Base-by-base conservation (phyloP, 2,329 filamentous ascomycete species). In the Pseudogymnoascus sp. region DNA sequence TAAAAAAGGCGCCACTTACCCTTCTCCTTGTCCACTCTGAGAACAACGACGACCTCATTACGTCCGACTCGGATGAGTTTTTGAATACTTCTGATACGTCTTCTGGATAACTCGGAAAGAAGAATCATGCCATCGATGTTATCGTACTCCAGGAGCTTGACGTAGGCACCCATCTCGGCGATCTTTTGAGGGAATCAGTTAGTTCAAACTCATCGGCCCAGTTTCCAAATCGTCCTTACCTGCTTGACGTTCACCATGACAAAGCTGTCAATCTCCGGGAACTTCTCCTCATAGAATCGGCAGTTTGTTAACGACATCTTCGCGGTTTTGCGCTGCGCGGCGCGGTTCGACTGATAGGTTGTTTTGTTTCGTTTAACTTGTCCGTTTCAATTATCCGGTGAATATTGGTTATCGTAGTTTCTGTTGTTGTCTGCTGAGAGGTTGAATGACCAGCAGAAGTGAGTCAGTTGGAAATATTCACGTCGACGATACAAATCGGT, bases 161-260 rank as follows among this genome's bases (percentile, higher is more conserved):
- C 96, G 78, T 99, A 99, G 73, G 96, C 95, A 78, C 95, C 95
- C 96, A 99, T 99, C 80, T 99, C 96, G 78, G 95, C 95, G 76
- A 99, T 99, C 90, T 95, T 43, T 62, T 23, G 37, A 43, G 16
- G 60, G 54, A 43, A 37, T 60, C 8, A 39, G 25, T 63, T 16
- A 23, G 60, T 51, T 36, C 51, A 57, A 57, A 57, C 51, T 21
- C 28, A 57, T 45, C n/a, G 11, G 45, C 6, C 37, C 51, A 34
- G 25, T 31, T 31, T 57, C 60, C 25, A 39, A 25, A 57, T 67
- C 67, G 63, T 65, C 74, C 83, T 68, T 76, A 93, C 90, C 88
- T 96, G 92, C 86, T 96, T 96, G 74, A 98, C 95, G 79, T 98
- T 99, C 77, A 99, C 95, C 95, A 99, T 99, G 77, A 99, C 96